Percentiles rank a stretch among this genome's conserved stretches.
phyloP scores from a whole-genome alignment of 108 stramenopile species.

The Discostella pseudostelligera region DNA sequence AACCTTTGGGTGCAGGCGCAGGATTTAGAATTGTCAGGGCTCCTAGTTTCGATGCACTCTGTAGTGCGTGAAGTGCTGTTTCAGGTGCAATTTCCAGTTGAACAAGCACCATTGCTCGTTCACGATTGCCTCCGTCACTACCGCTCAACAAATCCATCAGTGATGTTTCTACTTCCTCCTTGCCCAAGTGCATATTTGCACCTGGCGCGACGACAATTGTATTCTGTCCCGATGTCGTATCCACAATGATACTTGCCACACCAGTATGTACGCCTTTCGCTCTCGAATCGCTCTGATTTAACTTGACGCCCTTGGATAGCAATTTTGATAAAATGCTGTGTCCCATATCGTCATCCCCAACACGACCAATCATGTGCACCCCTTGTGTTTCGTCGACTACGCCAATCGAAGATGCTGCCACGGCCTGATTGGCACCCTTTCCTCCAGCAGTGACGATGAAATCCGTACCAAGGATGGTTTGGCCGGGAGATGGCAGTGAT shows the following conservation, averaged over 20 bases:
- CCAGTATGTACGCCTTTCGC: slow-evolving; percentile 53
- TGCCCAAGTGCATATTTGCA: slow-evolving; percentile 66
- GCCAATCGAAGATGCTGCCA: slow-evolving; percentile 74
- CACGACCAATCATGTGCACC: slow-evolving; percentile 76
- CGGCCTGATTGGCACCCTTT: slow-evolving; percentile 93
- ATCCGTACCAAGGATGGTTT: slow-evolving; percentile 79
- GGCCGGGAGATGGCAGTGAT: slow-evolving; percentile 63
- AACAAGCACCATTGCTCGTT: slow-evolving; percentile 61
- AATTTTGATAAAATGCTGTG: slow-evolving; percentile 53
- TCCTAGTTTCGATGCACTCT: slow-evolving; percentile 53
- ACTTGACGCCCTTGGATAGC: slow-evolving; percentile 11
- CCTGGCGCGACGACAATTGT: slow-evolving; percentile 80
- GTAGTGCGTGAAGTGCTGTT: slow-evolving; percentile 66
- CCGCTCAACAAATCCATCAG: slow-evolving; percentile 18
- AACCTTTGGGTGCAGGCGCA: slow-evolving; percentile 48
- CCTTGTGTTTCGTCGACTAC: slow-evolving; percentile 37
- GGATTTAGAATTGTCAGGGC: slow-evolving; percentile 63
- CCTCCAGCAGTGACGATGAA: slow-evolving; percentile 81
- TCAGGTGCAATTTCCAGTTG: slow-evolving; percentile 77
- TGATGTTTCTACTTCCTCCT: slow-evolving; percentile 56
- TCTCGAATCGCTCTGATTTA: slow-evolving; percentile 4
- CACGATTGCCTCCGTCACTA: slow-evolving; percentile 1
- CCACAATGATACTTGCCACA: slow-evolving; percentile 77
- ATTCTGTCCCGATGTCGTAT: slow-evolving; percentile 74
- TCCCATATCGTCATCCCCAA: slow-evolving; percentile 77